These are phyloP conservation scores for Tylopilus sp. DNA, from an alignment of 1,284 basidiomycete species.

Conservation along the genomic window DNA sequence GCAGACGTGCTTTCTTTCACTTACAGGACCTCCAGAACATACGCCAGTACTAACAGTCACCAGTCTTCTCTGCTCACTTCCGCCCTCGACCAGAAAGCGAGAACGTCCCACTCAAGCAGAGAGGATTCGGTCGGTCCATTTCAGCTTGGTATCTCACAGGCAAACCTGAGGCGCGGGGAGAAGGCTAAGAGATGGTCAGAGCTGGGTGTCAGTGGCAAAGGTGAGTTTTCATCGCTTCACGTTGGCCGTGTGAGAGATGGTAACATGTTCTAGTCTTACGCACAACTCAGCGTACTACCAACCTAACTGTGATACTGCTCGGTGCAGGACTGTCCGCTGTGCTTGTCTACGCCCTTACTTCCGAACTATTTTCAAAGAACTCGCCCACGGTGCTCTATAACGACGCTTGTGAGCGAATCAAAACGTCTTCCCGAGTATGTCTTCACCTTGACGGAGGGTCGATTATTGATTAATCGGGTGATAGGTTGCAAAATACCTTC, in stretches of 20 bases:
- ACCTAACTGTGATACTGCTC: conserved; percentile 78
- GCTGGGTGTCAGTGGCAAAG: conserved; percentile 78
- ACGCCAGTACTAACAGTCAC: conserved; percentile 51
- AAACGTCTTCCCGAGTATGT: conserved; percentile 66
- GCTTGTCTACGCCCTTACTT: conserved; percentile 81
- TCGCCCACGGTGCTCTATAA: conserved; percentile 88
- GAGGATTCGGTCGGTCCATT: conserved; percentile 78
- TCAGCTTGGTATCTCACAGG: conserved; percentile 69
- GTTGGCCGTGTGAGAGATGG: not conserved
- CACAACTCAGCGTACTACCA: conserved; percentile 75
- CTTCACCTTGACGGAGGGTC: conserved; percentile 6
- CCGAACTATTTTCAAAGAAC: conserved; percentile 90
- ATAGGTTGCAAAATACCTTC: conserved; percentile 66
- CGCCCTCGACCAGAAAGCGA: conserved; percentile 62
- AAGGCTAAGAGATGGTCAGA: conserved; percentile 79
- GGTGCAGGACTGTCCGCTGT: conserved; percentile 81
- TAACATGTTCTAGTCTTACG: conserved; percentile 16
- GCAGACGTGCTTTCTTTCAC: not conserved
- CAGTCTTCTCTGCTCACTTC: conserved; percentile 61
- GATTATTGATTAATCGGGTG: not conserved
- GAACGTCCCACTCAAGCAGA: conserved; percentile 36
- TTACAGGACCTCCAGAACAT: conserved; percentile 33
- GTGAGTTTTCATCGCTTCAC: conserved; percentile 43
- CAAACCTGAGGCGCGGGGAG: conserved; percentile 51
- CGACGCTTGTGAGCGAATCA: conserved; percentile 83